These are phyloP conservation scores for Musa troglodytarum DNA, from an alignment of 176 grass and related monocot species.

Conservation along the genomic window DNA sequence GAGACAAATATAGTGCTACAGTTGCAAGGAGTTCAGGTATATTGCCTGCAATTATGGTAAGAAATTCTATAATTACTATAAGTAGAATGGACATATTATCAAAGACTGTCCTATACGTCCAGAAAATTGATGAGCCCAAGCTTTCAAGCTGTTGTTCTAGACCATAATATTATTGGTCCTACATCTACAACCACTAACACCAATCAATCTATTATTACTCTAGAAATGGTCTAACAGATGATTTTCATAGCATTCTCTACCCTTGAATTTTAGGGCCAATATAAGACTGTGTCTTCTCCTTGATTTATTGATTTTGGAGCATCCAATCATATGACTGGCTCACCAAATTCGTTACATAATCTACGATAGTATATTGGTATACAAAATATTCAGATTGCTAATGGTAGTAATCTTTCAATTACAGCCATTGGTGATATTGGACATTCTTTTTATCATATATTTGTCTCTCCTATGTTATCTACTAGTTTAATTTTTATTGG, in stretches of 20 bases:
- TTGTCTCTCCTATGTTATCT: not conserved
- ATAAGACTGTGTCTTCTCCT: not conserved
- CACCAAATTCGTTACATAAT: not conserved
- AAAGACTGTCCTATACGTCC: too few species aligned
- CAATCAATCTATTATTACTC: too few species aligned
- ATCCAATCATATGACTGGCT: not conserved
- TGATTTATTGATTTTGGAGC: not conserved
- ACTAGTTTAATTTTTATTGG: slow-evolving; percentile 4
- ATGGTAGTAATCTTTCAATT: not conserved
- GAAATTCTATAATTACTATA: too few species aligned
- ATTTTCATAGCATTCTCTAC: not conserved
- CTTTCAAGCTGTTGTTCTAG: not conserved
- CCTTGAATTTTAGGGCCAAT: not conserved
- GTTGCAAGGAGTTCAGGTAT: too few species aligned
- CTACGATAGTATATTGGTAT: not conserved
- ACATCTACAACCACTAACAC: not conserved
- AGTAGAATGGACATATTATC: too few species aligned
- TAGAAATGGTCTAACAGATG: not conserved
- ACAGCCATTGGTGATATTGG: not conserved
- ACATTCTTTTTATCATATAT: not conserved
- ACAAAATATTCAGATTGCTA: not conserved
- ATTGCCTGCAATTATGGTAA: too few species aligned
- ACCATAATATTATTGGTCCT: not conserved
- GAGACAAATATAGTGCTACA: too few species aligned
- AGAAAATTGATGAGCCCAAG: too few species aligned